Base-by-base conservation (phyloP, 1,139 yeast genomes). In the Candida sanyaensis region DNA sequence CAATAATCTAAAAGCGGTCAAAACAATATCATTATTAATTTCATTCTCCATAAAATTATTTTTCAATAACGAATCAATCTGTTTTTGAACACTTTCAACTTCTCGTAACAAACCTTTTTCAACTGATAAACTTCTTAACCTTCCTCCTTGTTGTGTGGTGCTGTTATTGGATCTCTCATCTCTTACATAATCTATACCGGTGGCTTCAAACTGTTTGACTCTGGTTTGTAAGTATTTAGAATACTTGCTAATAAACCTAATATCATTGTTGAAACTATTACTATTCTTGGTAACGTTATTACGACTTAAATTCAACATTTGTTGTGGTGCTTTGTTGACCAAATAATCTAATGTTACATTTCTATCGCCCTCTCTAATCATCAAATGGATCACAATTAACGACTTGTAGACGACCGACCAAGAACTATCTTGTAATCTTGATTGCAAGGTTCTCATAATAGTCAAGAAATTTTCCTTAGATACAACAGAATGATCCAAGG, bases 351-450 rank as follows among this genome's bases (percentile, higher is more conserved):
- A 75, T 0, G 92, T 80, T 23, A 81, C 84, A 57, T 87, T 85
- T 42, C 74, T 75, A 51, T 86, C 88, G n/a, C 96, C 97, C 63
- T 93, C 97, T 50, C 97, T 79, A 39, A 91, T 84, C 96, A 93
- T 86, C 48, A 91, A 83, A 68, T 93, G 99, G 40, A 89, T 66
- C 32, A 92, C 96, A 51, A 93, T 78, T 57, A 92, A 73, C 12
- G 96, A 74, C 68, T 93, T 93, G 76, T 83, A 93, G 23, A 88
- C 95, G 47, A 88, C 84, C 9, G 96, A 85, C 97, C 97, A 93
- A 2, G 96, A 88, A 21, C 86, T 71, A 62, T 90, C 96, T 49
- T 80, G 83, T 47, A 89, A 72, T 47, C 97, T 71, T 27, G 63
- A 57, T 26, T 76, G 77, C 50, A 93, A 69, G 1, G 86, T 73